Percentiles rank a stretch among this genome's conserved stretches.
Conservation (phyloP, 169 alveolate genomes). For the Toxoplasma gondii region DNA sequence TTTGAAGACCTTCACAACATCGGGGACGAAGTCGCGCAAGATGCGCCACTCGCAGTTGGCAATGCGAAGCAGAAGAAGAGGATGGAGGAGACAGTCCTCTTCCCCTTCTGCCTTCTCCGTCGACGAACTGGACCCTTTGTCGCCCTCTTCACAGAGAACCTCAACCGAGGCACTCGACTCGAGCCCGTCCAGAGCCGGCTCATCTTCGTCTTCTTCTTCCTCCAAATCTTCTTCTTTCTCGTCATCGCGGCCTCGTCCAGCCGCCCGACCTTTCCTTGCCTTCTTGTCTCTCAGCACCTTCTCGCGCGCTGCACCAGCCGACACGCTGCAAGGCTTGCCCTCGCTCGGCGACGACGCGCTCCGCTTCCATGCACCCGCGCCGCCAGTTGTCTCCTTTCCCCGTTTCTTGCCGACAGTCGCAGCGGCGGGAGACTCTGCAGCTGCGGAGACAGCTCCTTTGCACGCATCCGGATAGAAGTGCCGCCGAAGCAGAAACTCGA, state of each 20-base stretch:
- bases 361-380: too few relatives aligned
- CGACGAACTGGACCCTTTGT: not conserved
- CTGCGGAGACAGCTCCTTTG: not conserved
- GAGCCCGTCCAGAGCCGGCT: not conserved
- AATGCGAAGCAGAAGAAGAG: slow-evolving; percentile 42
- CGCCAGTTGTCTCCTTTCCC: too few relatives aligned
- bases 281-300: too few relatives aligned
- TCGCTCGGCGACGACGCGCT: too few relatives aligned
- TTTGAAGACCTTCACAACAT: slow-evolving; percentile 26
- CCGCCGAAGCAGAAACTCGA: slow-evolving; percentile 21
- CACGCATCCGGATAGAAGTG: not conserved
- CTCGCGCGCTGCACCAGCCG: too few relatives aligned
- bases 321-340: too few relatives aligned
- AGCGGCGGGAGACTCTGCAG: not conserved
- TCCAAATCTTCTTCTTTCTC: not conserved
- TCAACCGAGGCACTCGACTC: not conserved
- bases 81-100: slow-evolving; percentile 21
- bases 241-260: not conserved
- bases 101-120: not conserved
- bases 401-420: too few relatives aligned
- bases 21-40: slow-evolving; percentile 10
- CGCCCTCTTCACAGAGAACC: not conserved
- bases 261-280: not conserved
- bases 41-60: slow-evolving; percentile 58
- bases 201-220: not conserved